These are phyloP conservation scores for Volvox africanus DNA, from an alignment of 139 green algal species.

Conservation along the genomic window DNA sequence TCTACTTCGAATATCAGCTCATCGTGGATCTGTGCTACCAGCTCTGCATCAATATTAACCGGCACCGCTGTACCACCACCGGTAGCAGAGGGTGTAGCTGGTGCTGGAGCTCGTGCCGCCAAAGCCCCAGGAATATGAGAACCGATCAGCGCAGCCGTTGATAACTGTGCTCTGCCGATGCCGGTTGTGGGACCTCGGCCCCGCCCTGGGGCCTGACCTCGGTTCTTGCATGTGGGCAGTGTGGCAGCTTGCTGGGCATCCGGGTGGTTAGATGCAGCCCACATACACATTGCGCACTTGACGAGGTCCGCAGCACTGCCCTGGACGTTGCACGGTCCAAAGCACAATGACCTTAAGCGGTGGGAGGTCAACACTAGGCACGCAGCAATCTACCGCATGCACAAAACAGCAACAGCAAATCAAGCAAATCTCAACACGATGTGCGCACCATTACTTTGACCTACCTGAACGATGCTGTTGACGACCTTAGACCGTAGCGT, in stretches of 20 bases:
- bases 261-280: slow-evolving; percentile 39
- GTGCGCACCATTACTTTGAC: not conserved
- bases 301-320: slow-evolving; percentile 74
- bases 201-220: too few species aligned
- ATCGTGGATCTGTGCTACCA: slow-evolving; percentile 73
- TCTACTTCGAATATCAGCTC: slow-evolving; percentile 72
- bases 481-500: slow-evolving; percentile 42
- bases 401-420: not conserved
- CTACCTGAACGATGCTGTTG: slow-evolving; percentile 69
- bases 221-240: too few species aligned
- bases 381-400: not conserved
- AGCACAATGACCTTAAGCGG: not conserved
- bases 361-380: not conserved
- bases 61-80: too few species aligned
- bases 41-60: not conserved
- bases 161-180: too few species aligned
- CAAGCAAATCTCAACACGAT: too few species aligned
- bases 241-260: not conserved
- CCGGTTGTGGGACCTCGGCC: too few species aligned
- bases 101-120: too few species aligned
- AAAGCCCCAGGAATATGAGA: too few species aligned
- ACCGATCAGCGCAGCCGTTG: too few species aligned
- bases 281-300: slow-evolving; percentile 68
- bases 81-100: too few species aligned
- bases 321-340: slow-evolving; percentile 16